Evolutionary conservation across 2,329 filamentous ascomycete species (phyloP), one percentile per base, ranked within the genome.

Genomic region (Lachnellula arida): DNA sequence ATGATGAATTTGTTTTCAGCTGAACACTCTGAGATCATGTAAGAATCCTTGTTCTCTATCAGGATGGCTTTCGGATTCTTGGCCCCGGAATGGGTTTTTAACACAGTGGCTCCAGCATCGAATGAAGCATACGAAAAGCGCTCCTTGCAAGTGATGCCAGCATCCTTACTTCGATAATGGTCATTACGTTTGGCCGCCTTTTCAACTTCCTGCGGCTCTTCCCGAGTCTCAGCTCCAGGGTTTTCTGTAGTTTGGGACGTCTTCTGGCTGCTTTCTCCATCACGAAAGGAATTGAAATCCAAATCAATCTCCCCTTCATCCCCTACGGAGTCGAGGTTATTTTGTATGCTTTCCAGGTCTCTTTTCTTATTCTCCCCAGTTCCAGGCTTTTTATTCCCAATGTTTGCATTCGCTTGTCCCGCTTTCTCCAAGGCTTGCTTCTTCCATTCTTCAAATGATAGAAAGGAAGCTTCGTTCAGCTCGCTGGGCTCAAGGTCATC

Each of bases 381-480:
- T 6, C 70, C 75, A 60, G 68, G 75, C 67, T 69, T 81, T 70
- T 67, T 78, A 63, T 78, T 83, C 70, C 75, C 88, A 68, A 80
- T 79, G 72, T 80, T 85, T 72, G 80, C 89, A 63, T 74, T 88
- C 68, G 76, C 91, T 68, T 97, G 93, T 12, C 91, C 93, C 3
- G 84, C 87, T 68, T 91, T 89, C 51, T 87, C 89, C 17, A 97
- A 76, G 74, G 96, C 96, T 77, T 92, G 88, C 67, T 88, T 90
- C 75, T 96, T 97, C 94, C 94, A 99, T 67, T 97, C 93, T 70
- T 97, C 94, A 65, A 99, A 99, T 0, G 94, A 97, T 65, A 97
- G 84, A 71, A 97, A 97, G 6, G 91, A 87, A 46, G 86, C 82
- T 63, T 89, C 88, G 34, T 68, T 64, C 28, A 70, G 53, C 55